Evolutionary conservation across 345 rosid species (phyloP).

Genomic region (Hypericum androsaemum): DNA sequence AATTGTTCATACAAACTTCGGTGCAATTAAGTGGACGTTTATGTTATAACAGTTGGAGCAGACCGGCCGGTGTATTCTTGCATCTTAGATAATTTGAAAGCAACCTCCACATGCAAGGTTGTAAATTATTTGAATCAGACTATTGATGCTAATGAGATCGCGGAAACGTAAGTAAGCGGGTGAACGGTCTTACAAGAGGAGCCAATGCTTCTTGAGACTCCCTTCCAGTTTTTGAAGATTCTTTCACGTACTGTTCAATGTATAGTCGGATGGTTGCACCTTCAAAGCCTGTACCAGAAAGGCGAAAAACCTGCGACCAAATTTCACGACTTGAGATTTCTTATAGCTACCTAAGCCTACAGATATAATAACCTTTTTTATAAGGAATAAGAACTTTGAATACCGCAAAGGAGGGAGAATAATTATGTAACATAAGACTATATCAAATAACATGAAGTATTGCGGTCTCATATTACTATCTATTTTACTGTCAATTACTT

Average conservation of each 20-base stretch:
- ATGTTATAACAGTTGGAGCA: constrained; percentile 91
- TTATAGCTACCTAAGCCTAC: too few relatives aligned
- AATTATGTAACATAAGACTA: too few relatives aligned
- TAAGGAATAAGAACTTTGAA: too few relatives aligned
- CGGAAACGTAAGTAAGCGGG: too few relatives aligned
- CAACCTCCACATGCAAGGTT: constrained; percentile 67
- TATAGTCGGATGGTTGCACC: constrained; percentile 97
- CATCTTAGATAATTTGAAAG: constrained; percentile 89
- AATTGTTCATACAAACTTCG: too few relatives aligned
- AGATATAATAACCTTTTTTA: too few relatives aligned
- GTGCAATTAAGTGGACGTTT: constrained; percentile 4
- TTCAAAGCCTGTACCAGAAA: constrained; percentile 96
- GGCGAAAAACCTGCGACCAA: constrained; percentile 72
- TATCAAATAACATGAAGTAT: too few relatives aligned
- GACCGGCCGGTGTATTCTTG: constrained; percentile 87
- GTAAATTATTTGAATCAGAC: too few relatives aligned
- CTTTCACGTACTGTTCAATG: constrained; percentile 94
- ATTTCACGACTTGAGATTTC: neutral
- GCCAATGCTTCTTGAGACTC: constrained; percentile 82
- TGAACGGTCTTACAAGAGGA: constrained; percentile 56
- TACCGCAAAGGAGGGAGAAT: too few relatives aligned
- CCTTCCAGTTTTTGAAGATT: constrained; percentile 78
- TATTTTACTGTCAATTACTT: too few relatives aligned
- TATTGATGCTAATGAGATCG: too few relatives aligned
- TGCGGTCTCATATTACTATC: too few relatives aligned